These are phyloP conservation scores for Staphylotrichum tortipilum DNA, from an alignment of 495 filamentous ascomycete species.

Conservation along the genomic window DNA sequence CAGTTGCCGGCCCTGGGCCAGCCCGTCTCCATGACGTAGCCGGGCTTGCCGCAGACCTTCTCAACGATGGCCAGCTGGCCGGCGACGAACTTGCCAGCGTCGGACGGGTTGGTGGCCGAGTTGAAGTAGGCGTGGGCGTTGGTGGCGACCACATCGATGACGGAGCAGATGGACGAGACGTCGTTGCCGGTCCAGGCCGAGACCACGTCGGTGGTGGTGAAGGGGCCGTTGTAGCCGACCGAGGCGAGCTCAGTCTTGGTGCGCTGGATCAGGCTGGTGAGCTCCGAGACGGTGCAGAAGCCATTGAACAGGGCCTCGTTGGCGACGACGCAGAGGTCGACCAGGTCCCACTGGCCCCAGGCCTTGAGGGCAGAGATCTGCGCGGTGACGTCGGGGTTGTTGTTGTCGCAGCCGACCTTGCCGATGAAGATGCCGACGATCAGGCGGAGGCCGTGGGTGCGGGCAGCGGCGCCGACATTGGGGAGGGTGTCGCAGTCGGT, in stretches of 20 bases:
- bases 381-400: conserved; percentile 41
- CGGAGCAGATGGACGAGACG: conserved; percentile 54
- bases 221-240: conserved; percentile 63
- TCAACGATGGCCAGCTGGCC: conserved; percentile 58
- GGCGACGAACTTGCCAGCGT: conserved; percentile 67
- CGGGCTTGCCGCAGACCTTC: conserved; percentile 57
- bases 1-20: conserved; percentile 67
- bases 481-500: conserved; percentile 79
- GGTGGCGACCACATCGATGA: conserved; percentile 67
- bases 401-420: conserved; percentile 46
- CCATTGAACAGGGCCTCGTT: conserved; percentile 80
- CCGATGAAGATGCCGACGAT: conserved; percentile 83
- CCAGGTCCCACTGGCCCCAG: conserved; percentile 68
- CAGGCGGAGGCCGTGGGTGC: conserved; percentile 56
- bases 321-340: conserved; percentile 74
- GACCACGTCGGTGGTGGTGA: conserved; percentile 83
- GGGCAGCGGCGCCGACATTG: conserved; percentile 59
- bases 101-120: conserved; percentile 44
- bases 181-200: conserved; percentile 52
- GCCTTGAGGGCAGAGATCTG: conserved; percentile 63
- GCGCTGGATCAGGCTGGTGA: conserved; percentile 58
- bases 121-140: conserved; percentile 97
- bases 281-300: conserved; percentile 49
- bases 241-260: conserved; percentile 50
- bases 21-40: conserved; percentile 79